Evolutionary conservation across 2,329 filamentous ascomycete species (phyloP).

Genomic region (Mollisiaceae sp.): DNA sequence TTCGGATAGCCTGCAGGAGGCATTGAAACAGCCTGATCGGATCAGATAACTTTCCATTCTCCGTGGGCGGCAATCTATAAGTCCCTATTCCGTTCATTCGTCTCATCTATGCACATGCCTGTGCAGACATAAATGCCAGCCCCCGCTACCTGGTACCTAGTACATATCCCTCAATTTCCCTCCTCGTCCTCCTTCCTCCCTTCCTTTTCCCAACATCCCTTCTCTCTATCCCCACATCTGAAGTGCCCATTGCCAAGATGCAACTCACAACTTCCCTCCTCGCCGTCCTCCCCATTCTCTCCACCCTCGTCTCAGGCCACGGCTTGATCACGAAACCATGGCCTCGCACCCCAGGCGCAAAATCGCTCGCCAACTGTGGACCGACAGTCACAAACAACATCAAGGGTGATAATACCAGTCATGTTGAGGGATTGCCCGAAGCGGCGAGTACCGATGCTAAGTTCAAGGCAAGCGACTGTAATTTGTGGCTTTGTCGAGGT

Average conservation of each 20-base stretch:
- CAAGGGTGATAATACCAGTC: slow-evolving; percentile 33
- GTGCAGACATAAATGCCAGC: background rate
- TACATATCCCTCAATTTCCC: too few relatives aligned
- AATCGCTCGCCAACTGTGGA: slow-evolving; percentile 52
- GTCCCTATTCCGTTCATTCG: background rate
- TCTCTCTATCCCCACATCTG: background rate
- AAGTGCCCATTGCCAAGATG: too few relatives aligned
- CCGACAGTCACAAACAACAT: slow-evolving; percentile 45
- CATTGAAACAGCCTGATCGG: slow-evolving; percentile 16
- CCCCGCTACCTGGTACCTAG: background rate
- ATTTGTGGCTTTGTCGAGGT: slow-evolving; percentile 54
- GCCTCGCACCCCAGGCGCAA: slow-evolving; percentile 47
- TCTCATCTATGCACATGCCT: background rate
- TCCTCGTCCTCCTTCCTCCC: too few relatives aligned
- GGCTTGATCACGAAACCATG: slow-evolving; percentile 50
- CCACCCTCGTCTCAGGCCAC: slow-evolving; percentile 43
- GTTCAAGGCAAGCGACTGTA: slow-evolving; percentile 39
- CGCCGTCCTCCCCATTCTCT: background rate
- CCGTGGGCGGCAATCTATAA: slow-evolving; percentile 6
- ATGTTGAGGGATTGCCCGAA: slow-evolving; percentile 43
- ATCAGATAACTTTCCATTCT: background rate
- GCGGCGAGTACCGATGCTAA: slow-evolving; percentile 44
- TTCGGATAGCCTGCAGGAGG: slow-evolving; percentile 7
- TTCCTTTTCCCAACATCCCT: background rate
- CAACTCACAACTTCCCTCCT: background rate